A percentile compares a stretch with the other conserved stretches of the same genome.
These are phyloP conservation scores for Skeletonema grethae DNA, from an alignment of 108 stramenopile genomes.

Conservation along the genomic window DNA sequence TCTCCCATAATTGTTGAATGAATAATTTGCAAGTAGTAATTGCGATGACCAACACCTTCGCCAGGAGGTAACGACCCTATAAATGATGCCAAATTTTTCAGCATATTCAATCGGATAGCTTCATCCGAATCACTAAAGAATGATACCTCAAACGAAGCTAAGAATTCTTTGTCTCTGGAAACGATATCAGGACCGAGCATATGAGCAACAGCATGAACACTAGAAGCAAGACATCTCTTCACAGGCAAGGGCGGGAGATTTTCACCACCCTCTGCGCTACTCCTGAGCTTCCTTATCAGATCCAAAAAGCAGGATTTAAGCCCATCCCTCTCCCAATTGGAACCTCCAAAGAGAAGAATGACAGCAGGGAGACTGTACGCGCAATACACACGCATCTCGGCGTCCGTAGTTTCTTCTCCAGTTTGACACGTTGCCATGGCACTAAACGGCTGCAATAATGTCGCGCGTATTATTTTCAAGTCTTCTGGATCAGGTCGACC, in stretches of 20 bases:
- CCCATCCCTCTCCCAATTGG: slow-evolving; percentile 80
- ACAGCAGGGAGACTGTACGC: slow-evolving; percentile 98
- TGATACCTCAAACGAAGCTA: slow-evolving; percentile 67
- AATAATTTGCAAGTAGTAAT: slow-evolving; percentile 73
- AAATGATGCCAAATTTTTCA: slow-evolving; percentile 83
- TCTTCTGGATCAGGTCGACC: slow-evolving; percentile 66
- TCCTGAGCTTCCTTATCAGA: slow-evolving; percentile 55
- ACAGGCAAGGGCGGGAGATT: slow-evolving; percentile 72
- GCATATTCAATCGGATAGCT: slow-evolving; percentile 90
- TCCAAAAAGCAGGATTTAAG: slow-evolving; percentile 82
- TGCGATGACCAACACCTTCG: slow-evolving; percentile 48
- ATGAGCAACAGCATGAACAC: slow-evolving; percentile 92
- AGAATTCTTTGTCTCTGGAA: slow-evolving; percentile 37
- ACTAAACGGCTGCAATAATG: slow-evolving; percentile 82
- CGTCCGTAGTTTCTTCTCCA: slow-evolving; percentile 83
- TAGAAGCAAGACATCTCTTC: slow-evolving; percentile 88
- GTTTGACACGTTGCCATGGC: slow-evolving; percentile 77
- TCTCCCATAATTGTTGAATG: slow-evolving; percentile 78
- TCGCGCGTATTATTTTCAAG: slow-evolving; percentile 55
- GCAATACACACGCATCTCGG: slow-evolving; percentile 94
- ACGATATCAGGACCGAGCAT: slow-evolving; percentile 74
- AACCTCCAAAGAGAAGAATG: slow-evolving; percentile 80
- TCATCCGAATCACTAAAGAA: slow-evolving; percentile 94
- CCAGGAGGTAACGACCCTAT: slow-evolving; percentile 62
- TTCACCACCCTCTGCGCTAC: slow-evolving; percentile 14